Conservation (phyloP, 2,329 filamentous ascomycete species). For the Aspergillus pseudoterreus region DNA sequence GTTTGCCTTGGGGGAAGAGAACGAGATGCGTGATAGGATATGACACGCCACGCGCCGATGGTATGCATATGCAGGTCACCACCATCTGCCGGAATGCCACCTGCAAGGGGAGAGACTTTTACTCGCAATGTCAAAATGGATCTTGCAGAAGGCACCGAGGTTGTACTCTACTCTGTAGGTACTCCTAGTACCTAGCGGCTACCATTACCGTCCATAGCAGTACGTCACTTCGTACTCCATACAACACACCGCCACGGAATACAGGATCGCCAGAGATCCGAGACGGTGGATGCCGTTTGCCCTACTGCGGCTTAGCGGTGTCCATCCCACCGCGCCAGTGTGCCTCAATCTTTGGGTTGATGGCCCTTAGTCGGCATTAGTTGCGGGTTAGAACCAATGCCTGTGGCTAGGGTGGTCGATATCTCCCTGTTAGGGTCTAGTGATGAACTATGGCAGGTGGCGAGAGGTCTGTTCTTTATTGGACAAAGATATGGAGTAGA, state of each 20-base stretch:
- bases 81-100: neutral
- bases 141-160: too few species aligned
- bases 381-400: neutral
- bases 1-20: neutral
- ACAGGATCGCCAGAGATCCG: neutral
- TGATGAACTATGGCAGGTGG: too few species aligned
- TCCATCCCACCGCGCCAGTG: neutral
- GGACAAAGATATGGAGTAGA: too few species aligned
- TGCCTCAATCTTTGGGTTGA: neutral
- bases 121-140: neutral
- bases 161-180: too few species aligned
- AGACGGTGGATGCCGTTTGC: neutral
- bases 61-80: neutral
- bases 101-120: constrained; percentile 2
- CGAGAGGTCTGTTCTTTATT: too few species aligned
- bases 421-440: neutral
- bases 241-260: too few species aligned
- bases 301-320: neutral
- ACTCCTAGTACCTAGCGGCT: too few species aligned
- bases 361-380: neutral
- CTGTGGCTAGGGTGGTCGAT: too few species aligned
- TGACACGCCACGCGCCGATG: neutral
- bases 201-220: too few species aligned
- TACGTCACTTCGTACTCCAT: too few species aligned
- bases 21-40: too few species aligned